phyloP scores from a whole-genome alignment of 768 basidiomycete species.

The Albatrellus ellisii region DNA sequence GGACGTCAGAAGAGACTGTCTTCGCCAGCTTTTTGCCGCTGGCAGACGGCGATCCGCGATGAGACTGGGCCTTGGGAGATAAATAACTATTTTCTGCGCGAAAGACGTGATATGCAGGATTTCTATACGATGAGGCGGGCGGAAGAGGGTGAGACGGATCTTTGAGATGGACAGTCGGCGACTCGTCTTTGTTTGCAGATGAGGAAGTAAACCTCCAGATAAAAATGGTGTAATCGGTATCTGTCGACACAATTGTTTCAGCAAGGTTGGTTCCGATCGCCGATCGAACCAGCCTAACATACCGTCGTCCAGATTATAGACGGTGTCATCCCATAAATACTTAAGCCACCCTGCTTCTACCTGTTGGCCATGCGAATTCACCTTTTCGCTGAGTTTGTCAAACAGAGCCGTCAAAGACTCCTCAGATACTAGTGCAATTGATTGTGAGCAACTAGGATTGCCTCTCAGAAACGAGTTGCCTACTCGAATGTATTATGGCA shows the following conservation, averaged over 20 bases:
- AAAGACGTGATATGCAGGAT: constrained; percentile 62
- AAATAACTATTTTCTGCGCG: constrained; percentile 17
- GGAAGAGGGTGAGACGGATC: constrained; percentile 50
- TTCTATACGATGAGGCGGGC: constrained; percentile 46
- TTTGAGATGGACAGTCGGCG: constrained; percentile 50
- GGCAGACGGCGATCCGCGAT: constrained; percentile 19
- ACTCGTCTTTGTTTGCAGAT: constrained; percentile 16
- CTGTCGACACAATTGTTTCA: constrained; percentile 29
- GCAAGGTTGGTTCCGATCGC: no score
- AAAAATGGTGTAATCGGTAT: constrained; percentile 84
- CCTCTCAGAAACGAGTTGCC: constrained; percentile 17
- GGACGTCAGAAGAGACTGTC: constrained; percentile 26
- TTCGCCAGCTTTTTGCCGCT: constrained; percentile 20
- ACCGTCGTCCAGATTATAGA: constrained; percentile 92
- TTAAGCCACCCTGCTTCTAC: constrained; percentile 76
- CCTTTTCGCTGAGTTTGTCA: constrained; percentile 61
- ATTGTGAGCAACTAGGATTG: background rate
- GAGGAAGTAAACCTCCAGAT: constrained; percentile 47
- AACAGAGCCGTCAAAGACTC: constrained; percentile 51
- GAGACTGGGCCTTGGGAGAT: constrained; percentile 12
- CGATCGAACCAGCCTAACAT: constrained; percentile 4
- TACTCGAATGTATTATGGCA: constrained; percentile 63
- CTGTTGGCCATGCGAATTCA: constrained; percentile 36
- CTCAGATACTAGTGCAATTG: constrained; percentile 39
- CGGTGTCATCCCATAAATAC: constrained; percentile 64